A percentile compares a stretch with the other conserved stretches of the same genome.
These are phyloP conservation scores for Botryotinia calthae DNA, from an alignment of 2,329 filamentous ascomycete genomes.

Conservation along the genomic window DNA sequence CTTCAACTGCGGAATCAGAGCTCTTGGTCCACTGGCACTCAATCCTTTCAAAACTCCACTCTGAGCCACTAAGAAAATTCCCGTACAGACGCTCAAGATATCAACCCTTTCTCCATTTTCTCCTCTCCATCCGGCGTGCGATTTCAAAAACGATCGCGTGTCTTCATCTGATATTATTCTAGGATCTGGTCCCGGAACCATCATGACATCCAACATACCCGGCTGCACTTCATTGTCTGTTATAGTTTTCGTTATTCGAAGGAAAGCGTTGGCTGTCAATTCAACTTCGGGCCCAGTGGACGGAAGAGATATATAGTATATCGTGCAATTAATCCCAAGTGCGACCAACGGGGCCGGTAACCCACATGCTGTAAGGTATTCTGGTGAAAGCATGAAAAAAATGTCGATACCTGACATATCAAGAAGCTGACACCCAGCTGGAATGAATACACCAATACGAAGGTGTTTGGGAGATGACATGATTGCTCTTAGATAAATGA, in stretches of 20 bases:
- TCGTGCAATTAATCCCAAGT: conserved; percentile 45
- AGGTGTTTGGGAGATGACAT: neutral
- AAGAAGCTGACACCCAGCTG: neutral
- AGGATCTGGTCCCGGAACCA: conserved; percentile 52
- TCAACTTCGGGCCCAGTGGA: conserved; percentile 40
- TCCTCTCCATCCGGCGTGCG: conserved; percentile 39
- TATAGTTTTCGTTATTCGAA: conserved; percentile 47
- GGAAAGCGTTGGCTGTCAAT: conserved; percentile 43
- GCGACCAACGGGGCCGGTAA: conserved; percentile 42
- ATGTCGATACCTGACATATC: neutral
- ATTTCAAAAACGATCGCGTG: conserved; percentile 45
- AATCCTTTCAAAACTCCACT: conserved; percentile 49
- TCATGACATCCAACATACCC: conserved; percentile 50
- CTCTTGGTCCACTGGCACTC: conserved; percentile 48
- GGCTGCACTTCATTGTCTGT: conserved; percentile 48
- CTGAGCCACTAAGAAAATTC: conserved; percentile 48
- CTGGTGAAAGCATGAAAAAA: conserved; percentile 42
- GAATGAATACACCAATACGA: neutral
- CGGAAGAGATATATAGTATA: conserved; percentile 49
- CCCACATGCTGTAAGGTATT: conserved; percentile 44
- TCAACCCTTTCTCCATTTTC: conserved; percentile 42
- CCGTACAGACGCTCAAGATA: conserved; percentile 53
- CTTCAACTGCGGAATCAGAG: conserved; percentile 40
- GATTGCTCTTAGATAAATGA: neutral
- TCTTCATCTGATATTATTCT: conserved; percentile 36